Evolutionary conservation across 2,329 filamentous ascomycete genomes (phyloP).

Genomic region (Elsinoe perseae): DNA sequence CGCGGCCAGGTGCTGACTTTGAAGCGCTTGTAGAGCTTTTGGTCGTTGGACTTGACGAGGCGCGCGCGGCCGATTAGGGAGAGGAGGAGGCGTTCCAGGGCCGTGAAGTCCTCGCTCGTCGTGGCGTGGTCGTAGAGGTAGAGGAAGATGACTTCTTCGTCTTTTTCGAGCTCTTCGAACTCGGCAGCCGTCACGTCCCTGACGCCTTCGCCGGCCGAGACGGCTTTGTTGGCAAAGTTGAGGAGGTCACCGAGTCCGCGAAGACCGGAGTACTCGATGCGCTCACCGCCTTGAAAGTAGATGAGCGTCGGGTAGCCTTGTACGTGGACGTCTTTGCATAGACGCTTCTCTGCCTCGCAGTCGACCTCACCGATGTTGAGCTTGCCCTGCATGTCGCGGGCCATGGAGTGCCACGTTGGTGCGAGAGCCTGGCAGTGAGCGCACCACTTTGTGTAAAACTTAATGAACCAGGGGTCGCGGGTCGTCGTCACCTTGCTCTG

Average conservation of each 20-base stretch:
- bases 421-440: conserved; percentile 89
- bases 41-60: conserved; percentile 82
- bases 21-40: conserved; percentile 67
- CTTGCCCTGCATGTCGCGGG: conserved; percentile 80
- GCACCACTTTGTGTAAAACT: conserved; percentile 98
- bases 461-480: conserved; percentile 93
- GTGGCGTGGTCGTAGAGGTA: conserved; percentile 98
- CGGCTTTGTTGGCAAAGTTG: conserved; percentile 76
- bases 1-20: conserved; percentile 98
- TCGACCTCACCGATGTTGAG: conserved; percentile 95
- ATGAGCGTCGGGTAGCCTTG: conserved; percentile 79
- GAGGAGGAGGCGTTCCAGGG: conserved; percentile 76
- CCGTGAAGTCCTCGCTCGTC: conserved; percentile 81
- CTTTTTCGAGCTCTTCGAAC: conserved; percentile 79
- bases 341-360: conserved; percentile 72
- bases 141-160: conserved; percentile 89
- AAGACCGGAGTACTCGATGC: conserved; percentile 86
- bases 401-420: conserved; percentile 81
- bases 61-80: conserved; percentile 86
- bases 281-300: conserved; percentile 87
- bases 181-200: conserved; percentile 68
- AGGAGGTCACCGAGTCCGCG: conserved; percentile 87
- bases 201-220: conserved; percentile 68
- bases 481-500: conserved; percentile 77
- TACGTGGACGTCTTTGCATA: conserved; percentile 88